These are phyloP conservation scores for Tetradesmus obliquus DNA, from an alignment of 139 green algal genomes.

Conservation along the genomic window DNA sequence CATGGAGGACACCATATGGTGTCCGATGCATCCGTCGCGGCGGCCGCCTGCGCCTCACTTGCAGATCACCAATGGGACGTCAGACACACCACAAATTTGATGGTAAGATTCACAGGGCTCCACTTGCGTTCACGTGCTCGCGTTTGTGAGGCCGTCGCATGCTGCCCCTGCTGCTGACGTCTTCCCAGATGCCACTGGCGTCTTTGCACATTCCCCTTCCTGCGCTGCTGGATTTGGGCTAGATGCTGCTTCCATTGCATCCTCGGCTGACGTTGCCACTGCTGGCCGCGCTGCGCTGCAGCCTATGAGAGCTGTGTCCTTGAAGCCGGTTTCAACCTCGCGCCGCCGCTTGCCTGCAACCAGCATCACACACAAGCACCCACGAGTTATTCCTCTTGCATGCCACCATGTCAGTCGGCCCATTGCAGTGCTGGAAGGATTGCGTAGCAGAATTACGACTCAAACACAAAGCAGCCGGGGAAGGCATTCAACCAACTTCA, in stretches of 20 bases:
- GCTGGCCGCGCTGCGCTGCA: background rate
- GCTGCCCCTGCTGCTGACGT: background rate
- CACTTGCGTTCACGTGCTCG: background rate
- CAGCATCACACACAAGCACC: background rate
- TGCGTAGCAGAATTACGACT: background rate
- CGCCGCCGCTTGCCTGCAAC: conserved; percentile 35
- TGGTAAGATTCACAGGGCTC: too few relatives aligned
- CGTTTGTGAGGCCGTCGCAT: background rate
- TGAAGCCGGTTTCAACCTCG: conserved; percentile 60
- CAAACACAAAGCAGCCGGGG: background rate
- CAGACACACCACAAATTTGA: too few relatives aligned
- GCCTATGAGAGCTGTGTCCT: conserved; percentile 53
- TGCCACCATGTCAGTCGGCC: background rate
- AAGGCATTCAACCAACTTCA: background rate
- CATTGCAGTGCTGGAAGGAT: too few relatives aligned
- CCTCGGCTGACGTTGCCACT: background rate
- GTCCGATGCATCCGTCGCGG: too few relatives aligned
- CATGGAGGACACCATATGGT: too few relatives aligned
- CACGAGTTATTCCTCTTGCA: background rate
- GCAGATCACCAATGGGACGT: background rate
- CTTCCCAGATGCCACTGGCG: background rate
- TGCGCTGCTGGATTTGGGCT: background rate
- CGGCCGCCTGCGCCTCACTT: background rate
- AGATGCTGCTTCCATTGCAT: background rate
- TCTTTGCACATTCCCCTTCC: background rate